Evolutionary conservation across 768 basidiomycete genomes (phyloP).

Genomic region (Mycena vitilis): DNA sequence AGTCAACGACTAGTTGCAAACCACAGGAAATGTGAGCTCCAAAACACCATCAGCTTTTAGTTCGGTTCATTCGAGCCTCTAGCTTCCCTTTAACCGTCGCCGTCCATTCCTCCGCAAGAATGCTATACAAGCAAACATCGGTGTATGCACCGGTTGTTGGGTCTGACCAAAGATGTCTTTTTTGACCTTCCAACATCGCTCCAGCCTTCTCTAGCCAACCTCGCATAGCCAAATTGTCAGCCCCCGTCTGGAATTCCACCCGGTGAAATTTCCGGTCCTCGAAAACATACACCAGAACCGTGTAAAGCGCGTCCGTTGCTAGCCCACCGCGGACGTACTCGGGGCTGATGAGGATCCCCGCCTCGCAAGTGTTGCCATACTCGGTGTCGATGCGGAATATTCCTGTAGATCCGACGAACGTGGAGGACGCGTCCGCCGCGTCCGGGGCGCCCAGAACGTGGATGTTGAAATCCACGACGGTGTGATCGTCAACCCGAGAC

Average conservation of each 20-base stretch:
- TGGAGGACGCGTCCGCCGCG: constrained; percentile 25
- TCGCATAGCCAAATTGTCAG: constrained; percentile 58
- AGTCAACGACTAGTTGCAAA: no score
- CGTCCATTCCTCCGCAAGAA: constrained; percentile 58
- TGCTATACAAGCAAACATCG: constrained; percentile 55
- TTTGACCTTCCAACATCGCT: constrained; percentile 51
- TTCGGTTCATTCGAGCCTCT: constrained; percentile 27
- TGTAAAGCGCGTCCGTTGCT: constrained; percentile 59
- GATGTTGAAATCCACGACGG: constrained; percentile 53
- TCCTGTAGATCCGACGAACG: constrained; percentile 54
- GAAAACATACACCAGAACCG: constrained; percentile 54
- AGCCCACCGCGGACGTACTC: constrained; percentile 52
- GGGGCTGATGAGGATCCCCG: constrained; percentile 56
- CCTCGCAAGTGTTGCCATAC: constrained; percentile 50
- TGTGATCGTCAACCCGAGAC: constrained; percentile 46
- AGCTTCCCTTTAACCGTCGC: constrained; percentile 41
- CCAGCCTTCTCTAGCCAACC: constrained; percentile 58
- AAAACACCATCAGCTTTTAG: background rate
- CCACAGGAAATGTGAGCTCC: background rate
- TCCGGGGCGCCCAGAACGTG: constrained; percentile 39
- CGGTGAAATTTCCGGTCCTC: constrained; percentile 56
- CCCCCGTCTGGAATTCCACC: constrained; percentile 55
- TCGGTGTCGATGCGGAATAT: constrained; percentile 54
- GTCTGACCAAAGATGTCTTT: constrained; percentile 56
- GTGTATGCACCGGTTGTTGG: constrained; percentile 45